Evolutionary conservation across 371 early-diverging fungal genomes (phyloP).

Genomic region (Syncephalastrum racemosum): DNA sequence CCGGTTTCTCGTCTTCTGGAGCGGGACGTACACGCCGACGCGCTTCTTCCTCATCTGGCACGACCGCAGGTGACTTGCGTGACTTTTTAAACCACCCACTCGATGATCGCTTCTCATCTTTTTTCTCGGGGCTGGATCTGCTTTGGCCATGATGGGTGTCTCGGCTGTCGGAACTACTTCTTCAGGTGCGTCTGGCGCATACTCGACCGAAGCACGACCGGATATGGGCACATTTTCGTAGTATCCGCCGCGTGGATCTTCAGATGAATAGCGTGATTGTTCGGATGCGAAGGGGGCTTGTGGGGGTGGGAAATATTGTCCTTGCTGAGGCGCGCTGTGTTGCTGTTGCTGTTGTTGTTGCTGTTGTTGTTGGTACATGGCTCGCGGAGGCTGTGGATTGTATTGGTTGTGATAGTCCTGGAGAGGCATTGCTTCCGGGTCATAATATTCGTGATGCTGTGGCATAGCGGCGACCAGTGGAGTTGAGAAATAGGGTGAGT

Average conservation of each 20-base stretch:
- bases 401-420: constrained; percentile 14
- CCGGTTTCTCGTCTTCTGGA: constrained; percentile 20
- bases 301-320: too few relatives aligned
- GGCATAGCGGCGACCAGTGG: too few relatives aligned
- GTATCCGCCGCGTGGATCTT: too few relatives aligned
- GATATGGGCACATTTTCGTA: too few relatives aligned
- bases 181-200: too few relatives aligned
- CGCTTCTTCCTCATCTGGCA: too few relatives aligned
- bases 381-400: not conserved
- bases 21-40: constrained; percentile 5
- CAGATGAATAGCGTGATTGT: too few relatives aligned
- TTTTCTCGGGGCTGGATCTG: constrained; percentile 4
- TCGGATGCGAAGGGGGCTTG: too few relatives aligned
- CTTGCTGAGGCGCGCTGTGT: too few relatives aligned
- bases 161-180: constrained; percentile 5
- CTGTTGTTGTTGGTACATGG: not conserved
- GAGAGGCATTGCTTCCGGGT: constrained; percentile 13
- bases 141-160: constrained; percentile 17
- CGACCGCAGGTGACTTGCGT: constrained; percentile 1
- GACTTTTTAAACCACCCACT: constrained; percentile 8
- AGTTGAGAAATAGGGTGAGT: too few relatives aligned
- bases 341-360: not conserved
- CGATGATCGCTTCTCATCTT: not conserved
- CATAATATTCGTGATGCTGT: constrained; percentile 7
- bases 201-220: too few relatives aligned